phyloP scores from a whole-genome alignment of 2,329 filamentous ascomycete species.

The Xylaria multiplex region DNA sequence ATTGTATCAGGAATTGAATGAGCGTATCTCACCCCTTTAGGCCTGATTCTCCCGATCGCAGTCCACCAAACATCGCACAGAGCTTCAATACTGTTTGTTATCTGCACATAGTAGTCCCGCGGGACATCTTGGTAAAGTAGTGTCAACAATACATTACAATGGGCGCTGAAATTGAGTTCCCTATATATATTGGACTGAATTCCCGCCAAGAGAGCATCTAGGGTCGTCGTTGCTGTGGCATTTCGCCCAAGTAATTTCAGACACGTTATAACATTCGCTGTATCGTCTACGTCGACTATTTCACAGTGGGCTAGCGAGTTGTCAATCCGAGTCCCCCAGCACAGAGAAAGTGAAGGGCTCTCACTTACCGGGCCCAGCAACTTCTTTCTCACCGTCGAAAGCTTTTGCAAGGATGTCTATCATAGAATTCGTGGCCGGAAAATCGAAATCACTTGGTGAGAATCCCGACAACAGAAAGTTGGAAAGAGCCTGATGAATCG shows the following conservation, averaged over 20 bases:
- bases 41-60: neutral
- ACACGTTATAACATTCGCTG: slow-evolving; percentile 3
- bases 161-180: slow-evolving; percentile 7
- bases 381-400: slow-evolving; percentile 2
- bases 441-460: neutral
- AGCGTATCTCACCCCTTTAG: slow-evolving; percentile 1
- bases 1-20: neutral
- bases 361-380: neutral
- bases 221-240: neutral
- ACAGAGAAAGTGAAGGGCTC: neutral
- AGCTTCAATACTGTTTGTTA: neutral
- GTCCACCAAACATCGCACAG: slow-evolving; percentile 16
- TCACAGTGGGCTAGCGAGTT: neutral
- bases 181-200: neutral
- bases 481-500: slow-evolving; percentile 9
- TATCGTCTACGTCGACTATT: slow-evolving; percentile 1
- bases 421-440: neutral
- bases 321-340: neutral
- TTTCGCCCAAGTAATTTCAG: neutral
- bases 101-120: neutral
- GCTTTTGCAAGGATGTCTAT: neutral
- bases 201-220: neutral
- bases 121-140: neutral
- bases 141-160: slow-evolving; percentile 10
- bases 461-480: slow-evolving; percentile 2